Evolutionary conservation across 2,329 filamentous ascomycete genomes (phyloP).

Genomic region (Simplicillium aogashimaense): DNA sequence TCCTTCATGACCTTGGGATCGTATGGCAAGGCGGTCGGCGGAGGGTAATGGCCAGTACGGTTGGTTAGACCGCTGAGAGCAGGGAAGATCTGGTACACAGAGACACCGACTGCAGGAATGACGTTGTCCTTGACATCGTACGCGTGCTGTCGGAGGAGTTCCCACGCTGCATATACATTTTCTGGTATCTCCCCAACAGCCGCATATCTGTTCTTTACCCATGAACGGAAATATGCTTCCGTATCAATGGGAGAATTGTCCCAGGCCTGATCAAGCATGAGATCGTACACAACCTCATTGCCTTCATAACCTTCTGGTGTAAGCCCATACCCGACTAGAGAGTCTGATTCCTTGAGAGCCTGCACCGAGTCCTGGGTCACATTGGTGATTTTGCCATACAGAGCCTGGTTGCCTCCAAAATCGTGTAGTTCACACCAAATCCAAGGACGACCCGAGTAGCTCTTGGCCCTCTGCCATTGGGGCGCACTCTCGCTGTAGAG

Average conservation of each 20-base stretch:
- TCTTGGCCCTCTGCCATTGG: slow-evolving; percentile 38
- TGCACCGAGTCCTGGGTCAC: slow-evolving; percentile 34
- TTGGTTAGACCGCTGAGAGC: slow-evolving; percentile 27
- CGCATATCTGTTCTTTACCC: slow-evolving; percentile 32
- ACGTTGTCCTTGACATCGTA: slow-evolving; percentile 39
- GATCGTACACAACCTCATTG: slow-evolving; percentile 41
- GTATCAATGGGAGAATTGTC: slow-evolving; percentile 30
- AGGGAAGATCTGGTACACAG: slow-evolving; percentile 34
- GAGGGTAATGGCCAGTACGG: slow-evolving; percentile 23
- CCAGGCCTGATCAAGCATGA: slow-evolving; percentile 42
- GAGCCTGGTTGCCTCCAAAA: slow-evolving; percentile 37
- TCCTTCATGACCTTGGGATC: slow-evolving; percentile 22
- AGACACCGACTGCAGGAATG: slow-evolving; percentile 29
- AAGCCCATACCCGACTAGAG: slow-evolving; percentile 35
- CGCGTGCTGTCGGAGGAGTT: slow-evolving; percentile 29
- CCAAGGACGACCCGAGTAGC: slow-evolving; percentile 41
- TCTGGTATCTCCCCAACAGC: slow-evolving; percentile 13
- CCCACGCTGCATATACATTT: slow-evolving; percentile 32
- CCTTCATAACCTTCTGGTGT: slow-evolving; percentile 41
- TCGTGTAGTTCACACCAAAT: slow-evolving; percentile 43
- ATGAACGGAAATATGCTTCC: slow-evolving; percentile 31
- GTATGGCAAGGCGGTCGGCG: slow-evolving; percentile 31
- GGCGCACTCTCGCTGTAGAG: slow-evolving; percentile 37
- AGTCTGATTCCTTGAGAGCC: slow-evolving; percentile 27
- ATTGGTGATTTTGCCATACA: slow-evolving; percentile 40